These are phyloP conservation scores for Zygosaccharomyces rouxii DNA, from an alignment of 805 yeast species.

Conservation along the genomic window DNA sequence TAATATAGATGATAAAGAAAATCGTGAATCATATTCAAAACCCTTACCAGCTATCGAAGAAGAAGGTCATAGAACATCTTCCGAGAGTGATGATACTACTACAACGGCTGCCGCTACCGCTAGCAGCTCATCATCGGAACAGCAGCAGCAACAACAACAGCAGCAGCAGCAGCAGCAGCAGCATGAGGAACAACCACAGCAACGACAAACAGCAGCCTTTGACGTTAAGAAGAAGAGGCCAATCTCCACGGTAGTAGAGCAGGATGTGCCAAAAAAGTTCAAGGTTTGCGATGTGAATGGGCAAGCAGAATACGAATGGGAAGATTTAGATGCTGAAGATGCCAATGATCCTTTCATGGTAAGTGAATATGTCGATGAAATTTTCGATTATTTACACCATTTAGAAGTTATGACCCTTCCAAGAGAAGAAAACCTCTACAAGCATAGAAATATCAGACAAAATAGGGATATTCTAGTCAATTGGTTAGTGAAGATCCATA, in stretches of 20 bases:
- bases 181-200: neutral
- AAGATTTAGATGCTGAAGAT: constrained; percentile 77
- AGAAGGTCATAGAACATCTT: constrained; percentile 10
- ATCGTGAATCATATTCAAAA: constrained; percentile 22
- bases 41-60: constrained; percentile 19
- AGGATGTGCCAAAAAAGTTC: constrained; percentile 33
- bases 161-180: neutral
- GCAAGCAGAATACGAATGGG: constrained; percentile 48
- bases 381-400: constrained; percentile 72
- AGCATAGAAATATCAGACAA: constrained; percentile 42
- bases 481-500: constrained; percentile 89
- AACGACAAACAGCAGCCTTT: constrained; percentile 7
- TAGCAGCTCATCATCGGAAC: neutral
- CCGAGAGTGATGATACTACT: constrained; percentile 4
- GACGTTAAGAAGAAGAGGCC: constrained; percentile 34
- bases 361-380: constrained; percentile 84
- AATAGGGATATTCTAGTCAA: constrained; percentile 80
- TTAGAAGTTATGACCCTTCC: constrained; percentile 72
- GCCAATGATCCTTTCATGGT: constrained; percentile 85
- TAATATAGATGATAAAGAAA: constrained; percentile 26
- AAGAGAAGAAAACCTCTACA: constrained; percentile 36
- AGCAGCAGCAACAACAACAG: constrained; percentile 2
- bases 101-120: neutral
- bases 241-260: constrained; percentile 34
- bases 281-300: constrained; percentile 33